Conservation (phyloP, 2,329 filamentous ascomycete genomes). For the Tothia fuscella region DNA sequence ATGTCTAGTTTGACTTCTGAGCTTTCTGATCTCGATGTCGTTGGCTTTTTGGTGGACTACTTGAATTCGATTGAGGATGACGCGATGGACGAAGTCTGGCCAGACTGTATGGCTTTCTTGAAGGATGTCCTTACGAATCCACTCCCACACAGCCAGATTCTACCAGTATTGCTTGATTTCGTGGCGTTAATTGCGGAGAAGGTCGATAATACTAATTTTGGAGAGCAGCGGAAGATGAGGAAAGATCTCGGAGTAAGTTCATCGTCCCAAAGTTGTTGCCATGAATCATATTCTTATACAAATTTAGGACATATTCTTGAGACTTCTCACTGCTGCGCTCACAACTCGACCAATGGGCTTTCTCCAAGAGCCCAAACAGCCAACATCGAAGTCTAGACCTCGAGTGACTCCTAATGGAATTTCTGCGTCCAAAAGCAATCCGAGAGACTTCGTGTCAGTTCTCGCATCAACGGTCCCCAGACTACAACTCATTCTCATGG, state of each 20-base stretch:
- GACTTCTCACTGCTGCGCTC: constrained; percentile 84
- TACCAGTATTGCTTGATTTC: constrained; percentile 79
- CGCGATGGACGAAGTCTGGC: constrained; percentile 96
- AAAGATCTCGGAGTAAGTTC: constrained; percentile 68
- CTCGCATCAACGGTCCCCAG: constrained; percentile 68
- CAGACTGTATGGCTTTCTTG: constrained; percentile 82
- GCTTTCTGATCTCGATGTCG: constrained; percentile 70
- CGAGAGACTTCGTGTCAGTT: constrained; percentile 60
- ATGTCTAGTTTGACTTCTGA: constrained; percentile 84
- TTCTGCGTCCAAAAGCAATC: constrained; percentile 19
- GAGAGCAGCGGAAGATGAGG: constrained; percentile 85
- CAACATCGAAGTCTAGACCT: constrained; percentile 18
- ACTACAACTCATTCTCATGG: constrained; percentile 70
- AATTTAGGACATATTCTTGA: constrained; percentile 68
- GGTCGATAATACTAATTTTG: constrained; percentile 95
- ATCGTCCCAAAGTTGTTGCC: not conserved
- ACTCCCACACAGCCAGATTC: constrained; percentile 82
- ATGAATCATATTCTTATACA: constrained; percentile 15
- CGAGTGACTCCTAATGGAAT: constrained; percentile 21
- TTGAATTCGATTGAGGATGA: constrained; percentile 85
- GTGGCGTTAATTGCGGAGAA: constrained; percentile 84
- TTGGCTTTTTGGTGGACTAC: constrained; percentile 83
- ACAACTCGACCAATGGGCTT: constrained; percentile 74
- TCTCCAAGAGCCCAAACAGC: constrained; percentile 42
- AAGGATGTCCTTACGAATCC: constrained; percentile 86